Evolutionary conservation across 345 rosid genomes (phyloP).

Genomic region (Heritiera fomes): DNA sequence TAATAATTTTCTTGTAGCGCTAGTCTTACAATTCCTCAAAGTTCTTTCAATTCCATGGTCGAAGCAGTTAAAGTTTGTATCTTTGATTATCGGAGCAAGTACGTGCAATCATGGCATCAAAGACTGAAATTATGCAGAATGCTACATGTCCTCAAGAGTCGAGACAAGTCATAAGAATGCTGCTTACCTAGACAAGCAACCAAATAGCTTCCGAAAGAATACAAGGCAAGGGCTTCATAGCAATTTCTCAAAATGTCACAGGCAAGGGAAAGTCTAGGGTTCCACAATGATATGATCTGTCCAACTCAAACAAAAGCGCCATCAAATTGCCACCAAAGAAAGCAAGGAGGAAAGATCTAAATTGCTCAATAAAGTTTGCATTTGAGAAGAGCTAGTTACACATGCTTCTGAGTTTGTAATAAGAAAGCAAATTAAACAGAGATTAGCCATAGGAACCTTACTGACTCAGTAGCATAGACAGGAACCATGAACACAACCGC

Average conservation of each 20-base stretch:
- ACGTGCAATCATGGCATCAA: neutral
- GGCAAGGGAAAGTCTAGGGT: slow-evolving; percentile 56
- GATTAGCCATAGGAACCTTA: slow-evolving; percentile 33
- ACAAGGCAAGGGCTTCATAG: slow-evolving; percentile 88
- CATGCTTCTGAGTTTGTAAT: neutral
- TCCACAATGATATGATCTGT: slow-evolving; percentile 67
- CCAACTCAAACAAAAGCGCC: slow-evolving; percentile 1
- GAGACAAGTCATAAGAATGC: neutral
- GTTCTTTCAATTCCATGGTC: neutral
- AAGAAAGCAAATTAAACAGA: neutral
- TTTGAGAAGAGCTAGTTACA: neutral
- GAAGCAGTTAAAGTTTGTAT: neutral
- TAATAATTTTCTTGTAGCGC: neutral
- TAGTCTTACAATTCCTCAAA: neutral
- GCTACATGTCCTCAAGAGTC: neutral
- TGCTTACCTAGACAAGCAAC: slow-evolving; percentile 83
- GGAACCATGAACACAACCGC: slow-evolving; percentile 83
- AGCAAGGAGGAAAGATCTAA: too few relatives aligned
- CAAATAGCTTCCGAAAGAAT: slow-evolving; percentile 86
- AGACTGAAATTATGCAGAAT: neutral
- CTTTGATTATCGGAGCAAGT: neutral
- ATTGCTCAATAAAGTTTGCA: neutral
- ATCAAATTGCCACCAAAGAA: neutral
- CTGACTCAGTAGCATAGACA: slow-evolving; percentile 81
- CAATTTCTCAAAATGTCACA: slow-evolving; percentile 86